A percentile compares a stretch with the other conserved stretches of the same genome.
These are phyloP conservation scores for thale cress (Arabidopsis thaliana) DNA, from an alignment of 345 rosid genomes.

Conservation along the genomic window TAIR10.1 NC_003070.9:26384501-26385000, in stretches of 20 bases:
- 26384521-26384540: constrained; percentile 87
- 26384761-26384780: constrained; percentile 64
- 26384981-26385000: constrained; percentile 54
- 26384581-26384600: constrained; percentile 60
- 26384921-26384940: constrained; percentile 50
- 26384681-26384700: constrained; percentile 45
- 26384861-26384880: constrained; percentile 63
- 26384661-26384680: constrained; percentile 2
- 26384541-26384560: constrained; percentile 58
- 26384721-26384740: constrained; percentile 55
- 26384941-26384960: constrained; percentile 56
- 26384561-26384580: constrained; percentile 64
- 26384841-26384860: constrained; percentile 76
- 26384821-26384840: constrained; percentile 73
- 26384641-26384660: not conserved
- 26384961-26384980: constrained; percentile 69
- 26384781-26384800: constrained; percentile 57
- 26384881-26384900: constrained; percentile 69
- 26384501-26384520: constrained; percentile 85
- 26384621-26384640: constrained; percentile 68
- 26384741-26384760: constrained; percentile 61
- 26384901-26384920: constrained; percentile 59
- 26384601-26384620: constrained; percentile 55
- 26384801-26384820: constrained; percentile 72
- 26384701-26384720: constrained; percentile 74